Conservation (phyloP, 495 filamentous ascomycete species). For the Xylaria venustula region DNA sequence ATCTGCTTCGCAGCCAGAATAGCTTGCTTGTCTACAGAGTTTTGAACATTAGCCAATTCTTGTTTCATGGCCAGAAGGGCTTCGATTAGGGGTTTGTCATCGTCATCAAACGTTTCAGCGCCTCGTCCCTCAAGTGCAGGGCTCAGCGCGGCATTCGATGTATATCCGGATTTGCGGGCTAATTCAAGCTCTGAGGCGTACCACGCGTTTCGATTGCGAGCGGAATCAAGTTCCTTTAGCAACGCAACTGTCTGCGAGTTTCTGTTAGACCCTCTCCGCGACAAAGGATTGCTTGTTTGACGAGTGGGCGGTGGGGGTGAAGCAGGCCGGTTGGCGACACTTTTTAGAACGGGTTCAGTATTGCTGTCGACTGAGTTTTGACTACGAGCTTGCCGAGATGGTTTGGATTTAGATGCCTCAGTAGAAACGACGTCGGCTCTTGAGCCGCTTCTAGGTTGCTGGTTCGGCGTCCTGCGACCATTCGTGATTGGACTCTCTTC, state of each 20-base stretch:
- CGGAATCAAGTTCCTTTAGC: slow-evolving; percentile 77
- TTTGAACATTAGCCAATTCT: slow-evolving; percentile 81
- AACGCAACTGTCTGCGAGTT: slow-evolving; percentile 62
- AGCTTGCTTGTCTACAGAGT: slow-evolving; percentile 81
- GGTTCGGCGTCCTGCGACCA: slow-evolving; percentile 63
- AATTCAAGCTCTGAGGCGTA: slow-evolving; percentile 92
- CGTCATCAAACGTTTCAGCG: slow-evolving; percentile 77
- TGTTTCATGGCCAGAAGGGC: slow-evolving; percentile 86
- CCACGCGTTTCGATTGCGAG: slow-evolving; percentile 89
- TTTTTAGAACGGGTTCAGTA: slow-evolving; percentile 44
- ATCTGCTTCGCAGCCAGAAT: slow-evolving; percentile 81
- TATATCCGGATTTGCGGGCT: slow-evolving; percentile 84
- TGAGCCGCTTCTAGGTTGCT: slow-evolving; percentile 34
- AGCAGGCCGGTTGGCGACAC: slow-evolving; percentile 39
- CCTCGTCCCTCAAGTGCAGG: slow-evolving; percentile 73
- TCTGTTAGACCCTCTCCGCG: slow-evolving; percentile 47
- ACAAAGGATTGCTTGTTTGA: slow-evolving; percentile 50
- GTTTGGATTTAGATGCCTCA: slow-evolving; percentile 33
- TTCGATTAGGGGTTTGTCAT: slow-evolving; percentile 89
- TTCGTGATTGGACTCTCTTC: slow-evolving; percentile 49
- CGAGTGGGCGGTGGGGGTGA: slow-evolving; percentile 53
- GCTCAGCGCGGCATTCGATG: slow-evolving; percentile 66
- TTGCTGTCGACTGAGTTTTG: slow-evolving; percentile 53
- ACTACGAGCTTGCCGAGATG: slow-evolving; percentile 35
- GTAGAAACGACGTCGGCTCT: slow-evolving; percentile 21